Evolutionary conservation across 116 monocot genomes (phyloP), one percentile per base, ranked within the genome.

Genomic region (Iris pallida): DNA sequence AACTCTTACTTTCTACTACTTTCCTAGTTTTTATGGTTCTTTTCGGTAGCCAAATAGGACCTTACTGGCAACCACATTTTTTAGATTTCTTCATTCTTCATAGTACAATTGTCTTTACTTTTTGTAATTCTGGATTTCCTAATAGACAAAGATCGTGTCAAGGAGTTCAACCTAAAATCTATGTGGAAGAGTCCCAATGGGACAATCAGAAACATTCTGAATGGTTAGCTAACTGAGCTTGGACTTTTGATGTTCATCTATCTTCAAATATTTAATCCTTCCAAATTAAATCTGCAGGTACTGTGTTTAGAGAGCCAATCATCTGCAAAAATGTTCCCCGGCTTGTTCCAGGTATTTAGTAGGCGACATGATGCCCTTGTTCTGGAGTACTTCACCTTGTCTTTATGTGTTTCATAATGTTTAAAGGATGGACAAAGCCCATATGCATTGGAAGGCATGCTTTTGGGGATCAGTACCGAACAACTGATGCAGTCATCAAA

Each of bases 151-250:
- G 73, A 68, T 66, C 89, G 92, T 47, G 75, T 96, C 42, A 85
- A 89, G 78, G 96, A 96, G 71, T 96, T 96, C 78, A 87, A 81
- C 64, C 54, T 96, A 68, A 96, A 92, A 76, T 64, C 76, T 43
- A 92, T 96, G 89, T 96, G 96, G 96, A 96, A 71, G 77, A 96
- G 96, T 68, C 96, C 96, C 18, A 96, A 96, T 87, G 96, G 96
- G 59, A 96, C 96, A 75, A 92, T 96, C 54, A 87, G 96, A 71
- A 96, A 96, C 68, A 89, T 96, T 45, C 81, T 96, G 70, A 96
- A 96, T 85, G 96, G 96, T 96, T 8, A 68, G 76, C 56, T 61
- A 49, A 44, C 41, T 20, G 8, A 15, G 2, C 6, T 53, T 69
- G 47, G 43, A 64, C 47, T 4, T n/a, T 47, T 60, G 17, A 20